Base-by-base conservation (phyloP, 768 basidiomycete species). In the Boletus vinaceobasis region DNA sequence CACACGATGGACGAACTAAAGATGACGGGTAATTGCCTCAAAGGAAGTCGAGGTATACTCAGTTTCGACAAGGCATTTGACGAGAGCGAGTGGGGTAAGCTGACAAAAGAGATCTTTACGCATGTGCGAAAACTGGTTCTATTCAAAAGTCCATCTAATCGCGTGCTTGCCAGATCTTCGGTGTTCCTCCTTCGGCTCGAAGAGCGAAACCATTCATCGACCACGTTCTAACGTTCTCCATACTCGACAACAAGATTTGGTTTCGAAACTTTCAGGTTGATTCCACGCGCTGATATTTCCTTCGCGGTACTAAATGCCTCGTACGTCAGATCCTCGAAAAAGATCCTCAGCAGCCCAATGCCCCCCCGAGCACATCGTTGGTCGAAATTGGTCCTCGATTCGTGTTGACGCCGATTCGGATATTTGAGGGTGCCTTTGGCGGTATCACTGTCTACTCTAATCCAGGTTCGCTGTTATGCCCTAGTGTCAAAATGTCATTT, bases 1-100 rank as follows among this genome's bases (percentile, higher is more conserved):
- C 97, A 99, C 71, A 99, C 97, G 40, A 98, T 98, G 97, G 97
- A 98, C 74, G 97, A 99, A 72, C 79, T 99, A 60, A 98, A 98
- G 77, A 90, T 99, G 95, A 96, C 94, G 7, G 97, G 97, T 32
- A 98, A 99, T 71, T 99, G 97, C 72, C 73, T 99, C 61, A 97
- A 96, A 73, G 97, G 97, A 17, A 91, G 90, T 65, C 77, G 97
- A 50, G 96, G 95, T 5, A 75, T 98, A 50, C 74, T 98, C 60
- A 91, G 90, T 67, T 99, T 99, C 69, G 95, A 97, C 73, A 82
- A 86, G 56, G 83, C 77, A 40, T 98, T 97, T 71, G 93, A 98
- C 43, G 84, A 90, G 48, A 87, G 83, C 49, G 93, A 89, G 74
- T 94, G 88, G 85, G 90, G 86, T 35, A 82, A 79, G 58, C 71